A percentile compares a stretch with the other conserved stretches of the same genome.
These are phyloP conservation scores for Sedum album DNA, from an alignment of 164 flowering plant genomes.

Conservation along the genomic window DNA sequence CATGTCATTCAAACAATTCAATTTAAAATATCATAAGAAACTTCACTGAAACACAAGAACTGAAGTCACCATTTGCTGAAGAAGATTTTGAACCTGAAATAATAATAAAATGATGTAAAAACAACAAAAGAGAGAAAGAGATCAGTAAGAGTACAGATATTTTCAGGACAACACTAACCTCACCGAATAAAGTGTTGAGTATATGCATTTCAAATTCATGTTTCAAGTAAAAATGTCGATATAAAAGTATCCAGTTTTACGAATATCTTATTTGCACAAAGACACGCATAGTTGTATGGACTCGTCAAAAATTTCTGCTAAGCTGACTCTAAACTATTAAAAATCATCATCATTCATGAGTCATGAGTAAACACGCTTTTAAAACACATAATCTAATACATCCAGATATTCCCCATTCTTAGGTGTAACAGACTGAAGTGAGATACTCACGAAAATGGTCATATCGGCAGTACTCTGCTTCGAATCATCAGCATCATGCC, in stretches of 20 bases:
- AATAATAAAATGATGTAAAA: background rate
- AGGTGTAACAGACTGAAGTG: background rate
- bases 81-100: constrained; percentile 7
- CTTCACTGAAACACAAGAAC: background rate
- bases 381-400: too few relatives aligned
- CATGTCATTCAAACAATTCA: background rate
- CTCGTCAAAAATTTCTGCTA: too few relatives aligned
- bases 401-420: too few relatives aligned
- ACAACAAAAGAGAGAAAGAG: background rate
- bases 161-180: too few relatives aligned
- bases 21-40: background rate
- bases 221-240: too few relatives aligned
- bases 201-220: too few relatives aligned
- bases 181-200: too few relatives aligned
- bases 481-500: constrained; percentile 9
- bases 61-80: constrained; percentile 1
- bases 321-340: too few relatives aligned
- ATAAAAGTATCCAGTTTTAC: background rate
- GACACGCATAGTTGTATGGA: too few relatives aligned
- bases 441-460: constrained; percentile 9
- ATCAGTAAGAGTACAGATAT: background rate
- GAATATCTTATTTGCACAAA: background rate
- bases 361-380: too few relatives aligned
- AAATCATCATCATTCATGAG: too few relatives aligned
- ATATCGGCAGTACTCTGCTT: constrained; percentile 11